Percentiles rank a stretch among this genome's conserved stretches.
phyloP scores from a whole-genome alignment of 148 eudicot species.

The Beta vulgaris region DNA sequence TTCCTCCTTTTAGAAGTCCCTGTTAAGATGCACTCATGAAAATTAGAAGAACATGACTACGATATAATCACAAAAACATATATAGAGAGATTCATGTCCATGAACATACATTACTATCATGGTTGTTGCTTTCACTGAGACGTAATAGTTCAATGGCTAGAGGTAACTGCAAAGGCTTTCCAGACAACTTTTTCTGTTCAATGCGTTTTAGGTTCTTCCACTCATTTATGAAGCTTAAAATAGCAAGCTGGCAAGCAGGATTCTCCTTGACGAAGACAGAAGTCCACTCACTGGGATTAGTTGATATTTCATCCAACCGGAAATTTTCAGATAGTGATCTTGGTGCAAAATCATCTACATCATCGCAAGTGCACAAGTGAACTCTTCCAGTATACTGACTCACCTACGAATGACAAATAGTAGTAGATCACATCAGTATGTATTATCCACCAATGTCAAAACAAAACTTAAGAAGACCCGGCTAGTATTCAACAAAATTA shows the following conservation, averaged over 20 bases:
- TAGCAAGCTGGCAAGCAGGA: constrained; percentile 47
- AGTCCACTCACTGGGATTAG: constrained; percentile 28
- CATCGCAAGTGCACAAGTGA: constrained; percentile 71
- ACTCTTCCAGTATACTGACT: constrained; percentile 92
- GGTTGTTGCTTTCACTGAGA: constrained; percentile 67
- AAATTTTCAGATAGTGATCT: constrained; percentile 76
- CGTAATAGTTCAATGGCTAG: constrained; percentile 67
- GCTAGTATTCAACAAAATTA: background rate
- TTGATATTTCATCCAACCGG: constrained; percentile 64
- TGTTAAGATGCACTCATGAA: constrained; percentile 21
- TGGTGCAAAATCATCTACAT: constrained; percentile 64
- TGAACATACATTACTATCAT: constrained; percentile 63
- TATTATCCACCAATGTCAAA: background rate
- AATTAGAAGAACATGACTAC: background rate
- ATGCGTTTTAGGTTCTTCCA: constrained; percentile 75
- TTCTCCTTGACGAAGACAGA: constrained; percentile 38
- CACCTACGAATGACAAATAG: constrained; percentile 43
- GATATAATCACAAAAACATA: background rate
- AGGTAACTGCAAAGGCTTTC: constrained; percentile 87
- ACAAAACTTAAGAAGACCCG: background rate
- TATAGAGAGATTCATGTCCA: background rate
- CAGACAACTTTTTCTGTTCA: constrained; percentile 60
- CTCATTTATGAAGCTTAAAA: constrained; percentile 58
- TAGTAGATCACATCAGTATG: background rate
- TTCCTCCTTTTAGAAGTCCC: constrained; percentile 86